Evolutionary conservation across 2,329 filamentous ascomycete species (phyloP).

Genomic region (Hypoxylon sp.): DNA sequence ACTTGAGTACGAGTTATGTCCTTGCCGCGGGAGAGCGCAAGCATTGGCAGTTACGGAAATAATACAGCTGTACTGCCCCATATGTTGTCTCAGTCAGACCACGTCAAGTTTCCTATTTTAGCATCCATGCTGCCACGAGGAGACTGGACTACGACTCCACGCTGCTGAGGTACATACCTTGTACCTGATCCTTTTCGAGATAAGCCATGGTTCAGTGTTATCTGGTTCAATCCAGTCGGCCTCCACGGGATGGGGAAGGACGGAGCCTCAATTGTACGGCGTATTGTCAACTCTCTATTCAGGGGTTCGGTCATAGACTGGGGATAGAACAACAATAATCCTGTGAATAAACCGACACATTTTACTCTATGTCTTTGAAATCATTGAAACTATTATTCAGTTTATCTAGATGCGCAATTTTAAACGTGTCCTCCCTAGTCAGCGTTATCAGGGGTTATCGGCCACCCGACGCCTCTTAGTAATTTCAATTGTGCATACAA

Average conservation of each 20-base stretch:
- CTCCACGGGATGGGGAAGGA: slow-evolving; percentile 14
- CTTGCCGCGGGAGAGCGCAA: too few relatives aligned
- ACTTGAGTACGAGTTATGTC: background rate
- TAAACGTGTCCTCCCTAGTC: slow-evolving; percentile 6
- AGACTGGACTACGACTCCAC: slow-evolving; percentile 9
- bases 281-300: background rate
- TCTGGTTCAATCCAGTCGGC: slow-evolving; percentile 24
- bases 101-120: slow-evolving; percentile 18
- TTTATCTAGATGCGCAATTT: slow-evolving; percentile 4
- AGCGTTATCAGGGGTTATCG: slow-evolving; percentile 21
- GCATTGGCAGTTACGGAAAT: slow-evolving; percentile 1
- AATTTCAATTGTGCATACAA: slow-evolving; percentile 33
- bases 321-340: slow-evolving; percentile 1
- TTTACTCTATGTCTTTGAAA: slow-evolving; percentile 1
- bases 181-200: slow-evolving; percentile 8
- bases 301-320: background rate
- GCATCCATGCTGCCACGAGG: slow-evolving; percentile 10
- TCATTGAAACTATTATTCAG: background rate
- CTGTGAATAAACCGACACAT: slow-evolving; percentile 3
- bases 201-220: slow-evolving; percentile 22
- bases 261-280: slow-evolving; percentile 21
- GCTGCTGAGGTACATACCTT: background rate
- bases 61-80: slow-evolving; percentile 6
- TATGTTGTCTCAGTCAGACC: slow-evolving; percentile 8
- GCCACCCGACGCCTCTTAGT: slow-evolving; percentile 20